Conservation (phyloP, 2,329 filamentous ascomycete species). For the Fusarium tjaetaba region DNA sequence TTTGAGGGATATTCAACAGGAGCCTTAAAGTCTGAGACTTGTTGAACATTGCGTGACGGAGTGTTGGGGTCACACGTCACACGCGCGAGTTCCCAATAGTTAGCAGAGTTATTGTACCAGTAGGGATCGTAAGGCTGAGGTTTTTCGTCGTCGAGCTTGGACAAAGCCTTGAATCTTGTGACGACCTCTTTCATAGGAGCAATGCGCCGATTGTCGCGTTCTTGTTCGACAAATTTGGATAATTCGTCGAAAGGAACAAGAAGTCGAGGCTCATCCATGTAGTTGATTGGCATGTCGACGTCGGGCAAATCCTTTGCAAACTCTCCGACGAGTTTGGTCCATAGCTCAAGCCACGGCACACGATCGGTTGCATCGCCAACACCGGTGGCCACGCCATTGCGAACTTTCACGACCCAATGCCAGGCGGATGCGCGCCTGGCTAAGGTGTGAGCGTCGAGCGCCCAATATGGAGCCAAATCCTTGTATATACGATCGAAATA, state of each 20-base stretch:
- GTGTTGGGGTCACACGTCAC: slow-evolving; percentile 67
- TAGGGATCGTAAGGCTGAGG: slow-evolving; percentile 55
- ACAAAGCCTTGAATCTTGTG: slow-evolving; percentile 55
- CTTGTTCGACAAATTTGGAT: slow-evolving; percentile 59
- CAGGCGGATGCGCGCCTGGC: slow-evolving; percentile 54
- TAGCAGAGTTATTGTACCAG: slow-evolving; percentile 58
- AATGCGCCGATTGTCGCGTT: slow-evolving; percentile 56
- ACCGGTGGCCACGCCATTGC: slow-evolving; percentile 54
- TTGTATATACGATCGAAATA: slow-evolving; percentile 73
- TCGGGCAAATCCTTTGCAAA: slow-evolving; percentile 67
- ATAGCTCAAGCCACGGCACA: slow-evolving; percentile 59
- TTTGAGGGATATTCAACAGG: slow-evolving; percentile 49
- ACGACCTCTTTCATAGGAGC: slow-evolving; percentile 55
- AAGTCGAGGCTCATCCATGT: slow-evolving; percentile 71
- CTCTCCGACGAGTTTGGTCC: slow-evolving; percentile 60
- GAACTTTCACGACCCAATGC: slow-evolving; percentile 59
- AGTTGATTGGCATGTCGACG: slow-evolving; percentile 74
- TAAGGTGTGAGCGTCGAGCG: slow-evolving; percentile 55
- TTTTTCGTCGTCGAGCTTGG: slow-evolving; percentile 48
- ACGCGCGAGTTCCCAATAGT: slow-evolving; percentile 69
- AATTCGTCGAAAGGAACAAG: slow-evolving; percentile 68
- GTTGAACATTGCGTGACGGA: slow-evolving; percentile 52
- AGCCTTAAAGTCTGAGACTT: slow-evolving; percentile 44
- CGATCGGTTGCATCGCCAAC: slow-evolving; percentile 53
- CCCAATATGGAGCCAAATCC: slow-evolving; percentile 71